Base-by-base conservation (phyloP, 495 filamentous ascomycete genomes). In the Penicillium maclennaniae region DNA sequence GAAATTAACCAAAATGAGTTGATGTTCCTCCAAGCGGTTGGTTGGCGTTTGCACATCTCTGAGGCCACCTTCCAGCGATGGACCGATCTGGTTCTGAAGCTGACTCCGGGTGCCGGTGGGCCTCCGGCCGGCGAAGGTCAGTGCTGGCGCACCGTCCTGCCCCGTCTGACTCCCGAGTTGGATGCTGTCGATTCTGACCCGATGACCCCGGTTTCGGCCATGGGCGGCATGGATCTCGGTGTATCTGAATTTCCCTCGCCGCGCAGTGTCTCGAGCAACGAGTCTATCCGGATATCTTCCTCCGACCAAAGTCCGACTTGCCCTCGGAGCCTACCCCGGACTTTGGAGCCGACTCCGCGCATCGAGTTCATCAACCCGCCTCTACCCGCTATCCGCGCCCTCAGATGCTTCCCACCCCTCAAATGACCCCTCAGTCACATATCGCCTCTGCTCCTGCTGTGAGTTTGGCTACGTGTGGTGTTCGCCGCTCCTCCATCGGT, bases 1-100 rank as follows among this genome's bases (percentile, higher is more conserved):
- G 93, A 98, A 72, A 96, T 98, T 69, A 97, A 97, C 72, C 84
- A 88, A 58, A 97, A 97, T 66, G 93, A 98, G 72, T 87, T 95
- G 76, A 85, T 89, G 39, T 98, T 97, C 68, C 80, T 97, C 17
- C 68, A 85, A 45, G 90, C 92, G 12, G 88, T 98, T 49, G 84
- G 89, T 58, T 98, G 93, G 93, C 87, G 88, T 62, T 82, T 98
- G 39, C 93, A 98, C 67, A 91, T 98, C 58, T 84, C 90, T 0
- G 90, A 96, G 54, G 78, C 83, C 4, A 81, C 86, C 14, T 98
- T 95, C 69, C 88, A 93, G 65, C 85, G 87, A 46, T 98, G 93
- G 93, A 78, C 89, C 19, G 91, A 96, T 61, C 83, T 96, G 51
- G 88, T 97, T 49, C 71, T 95, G 45, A 90, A 88, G 66, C 84